Conservation (phyloP, 78 protist genomes). For the Goniomonas avonlea region DNA sequence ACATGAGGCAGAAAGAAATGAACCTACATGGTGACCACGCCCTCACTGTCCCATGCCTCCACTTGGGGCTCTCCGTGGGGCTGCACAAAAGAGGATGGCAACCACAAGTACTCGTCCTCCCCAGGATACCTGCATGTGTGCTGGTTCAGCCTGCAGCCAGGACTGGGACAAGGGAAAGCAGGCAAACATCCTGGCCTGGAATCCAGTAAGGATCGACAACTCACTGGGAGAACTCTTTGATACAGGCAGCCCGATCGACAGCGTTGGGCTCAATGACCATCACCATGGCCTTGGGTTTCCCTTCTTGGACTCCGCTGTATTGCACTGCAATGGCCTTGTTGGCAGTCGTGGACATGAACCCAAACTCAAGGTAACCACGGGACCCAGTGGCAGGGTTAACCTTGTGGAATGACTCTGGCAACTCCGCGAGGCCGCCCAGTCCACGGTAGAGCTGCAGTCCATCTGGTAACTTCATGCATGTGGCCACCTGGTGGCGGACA, state of each 20-base stretch:
- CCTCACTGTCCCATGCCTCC: background rate
- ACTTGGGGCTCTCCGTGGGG: background rate
- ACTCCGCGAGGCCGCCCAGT: background rate
- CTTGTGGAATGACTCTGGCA: background rate
- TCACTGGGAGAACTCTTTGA: conserved; percentile 13
- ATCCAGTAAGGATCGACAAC: too few relatives aligned
- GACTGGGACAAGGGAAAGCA: too few relatives aligned
- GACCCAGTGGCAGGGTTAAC: too few relatives aligned
- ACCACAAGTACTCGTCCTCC: conserved; percentile 2
- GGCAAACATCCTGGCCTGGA: too few relatives aligned
- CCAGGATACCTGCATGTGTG: too few relatives aligned
- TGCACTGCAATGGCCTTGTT: background rate
- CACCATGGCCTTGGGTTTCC: background rate
- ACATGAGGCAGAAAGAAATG: too few relatives aligned
- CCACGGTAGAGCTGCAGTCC: conserved; percentile 9
- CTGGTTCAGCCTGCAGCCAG: too few relatives aligned
- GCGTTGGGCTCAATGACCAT: background rate
- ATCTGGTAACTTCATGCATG: background rate
- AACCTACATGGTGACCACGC: too few relatives aligned
- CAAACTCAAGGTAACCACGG: background rate
- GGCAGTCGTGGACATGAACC: background rate
- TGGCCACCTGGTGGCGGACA: background rate
- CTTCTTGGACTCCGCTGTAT: background rate
- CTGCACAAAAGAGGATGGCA: background rate
- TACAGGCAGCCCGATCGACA: background rate